phyloP scores from a whole-genome alignment of 2,329 filamentous ascomycete genomes.

The Hypoxylon sp. region DNA sequence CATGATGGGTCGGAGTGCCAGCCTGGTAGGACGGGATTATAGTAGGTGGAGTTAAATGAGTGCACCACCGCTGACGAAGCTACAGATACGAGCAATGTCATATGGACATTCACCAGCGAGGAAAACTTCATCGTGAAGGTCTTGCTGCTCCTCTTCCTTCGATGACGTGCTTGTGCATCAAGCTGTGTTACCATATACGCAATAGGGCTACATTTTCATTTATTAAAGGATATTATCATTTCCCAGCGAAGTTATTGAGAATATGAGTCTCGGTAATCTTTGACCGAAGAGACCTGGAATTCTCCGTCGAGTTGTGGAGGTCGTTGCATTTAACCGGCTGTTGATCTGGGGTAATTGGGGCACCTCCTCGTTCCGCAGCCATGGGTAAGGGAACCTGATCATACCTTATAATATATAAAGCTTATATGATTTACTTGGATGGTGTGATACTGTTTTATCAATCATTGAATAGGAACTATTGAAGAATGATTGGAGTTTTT shows the following conservation, averaged over 20 bases:
- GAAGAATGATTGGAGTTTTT: background rate
- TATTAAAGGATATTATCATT: background rate
- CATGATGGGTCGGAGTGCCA: conserved; percentile 65
- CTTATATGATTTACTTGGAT: background rate
- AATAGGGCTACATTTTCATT: conserved; percentile 6
- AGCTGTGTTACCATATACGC: background rate
- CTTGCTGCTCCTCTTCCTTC: conserved; percentile 1
- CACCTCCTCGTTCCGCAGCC: conserved; percentile 14
- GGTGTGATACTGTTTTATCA: too few species aligned
- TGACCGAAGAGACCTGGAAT: conserved; percentile 27
- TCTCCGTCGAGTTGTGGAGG: conserved; percentile 33
- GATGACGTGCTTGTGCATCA: background rate
- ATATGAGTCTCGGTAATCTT: conserved; percentile 10
- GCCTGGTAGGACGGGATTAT: conserved; percentile 65
- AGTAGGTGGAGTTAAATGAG: conserved; percentile 45
- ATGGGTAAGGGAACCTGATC: conserved; percentile 14
- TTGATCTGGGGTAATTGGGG: conserved; percentile 29
- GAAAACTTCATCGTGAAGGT: conserved; percentile 38
- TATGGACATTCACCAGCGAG: background rate
- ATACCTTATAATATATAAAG: background rate
- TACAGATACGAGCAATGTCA: conserved; percentile 19
- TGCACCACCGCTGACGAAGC: conserved; percentile 8
- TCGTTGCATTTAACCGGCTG: conserved; percentile 23
- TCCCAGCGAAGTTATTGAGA: background rate
- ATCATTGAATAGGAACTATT: background rate